Base-by-base conservation (phyloP, 2,329 filamentous ascomycete species). In the Dactylonectria estremocensis region DNA sequence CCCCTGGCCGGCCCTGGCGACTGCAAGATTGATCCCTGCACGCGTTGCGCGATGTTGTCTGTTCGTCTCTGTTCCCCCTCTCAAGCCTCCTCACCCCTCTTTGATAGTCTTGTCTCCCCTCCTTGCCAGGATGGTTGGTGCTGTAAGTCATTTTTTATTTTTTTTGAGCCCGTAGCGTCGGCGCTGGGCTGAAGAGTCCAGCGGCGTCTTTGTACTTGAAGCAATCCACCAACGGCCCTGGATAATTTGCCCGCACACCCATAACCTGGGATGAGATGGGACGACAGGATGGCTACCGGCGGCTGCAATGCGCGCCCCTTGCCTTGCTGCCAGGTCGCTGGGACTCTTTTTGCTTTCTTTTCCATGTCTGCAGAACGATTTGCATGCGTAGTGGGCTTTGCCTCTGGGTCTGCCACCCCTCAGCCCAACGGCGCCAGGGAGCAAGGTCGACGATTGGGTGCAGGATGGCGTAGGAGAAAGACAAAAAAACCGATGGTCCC, bases 191-290 rank as follows among this genome's bases (percentile, higher is more conserved):
- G 24, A 22, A 33, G 57, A 54, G 49, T 52, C n/a, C 45, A 20
- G 22, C 18, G 61, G 52, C 35, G 61, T 56, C 24, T 56, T 48
- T 66, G 57, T 20, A 46, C 40, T 40, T 61, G 58, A 61, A 45
- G 46, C 52, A 68, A 61, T 60, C 61, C 66, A 68, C 66, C 52
- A 28, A 16, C 52, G 45, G 48, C 61, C 61, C 66, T 68, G 56
- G 61, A 64, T 64, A 64, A 64, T 68, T 68, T 68, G 61, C 35
- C 53, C 43, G 59, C 49, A 58, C 55, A 37, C 64, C 64, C 59
- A 54, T 66, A 52, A 57, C 58, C 57, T 52, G 52, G 64, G 63
- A 46, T 65, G 45, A 52, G 56, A 61, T 66, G 56, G 63, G 57
- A 66, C 52, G 57, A 66, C 57, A 10, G 16, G 10, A n/a, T 43